phyloP scores from a whole-genome alignment of 768 basidiomycete species.

The Agrocybe praecox region DNA sequence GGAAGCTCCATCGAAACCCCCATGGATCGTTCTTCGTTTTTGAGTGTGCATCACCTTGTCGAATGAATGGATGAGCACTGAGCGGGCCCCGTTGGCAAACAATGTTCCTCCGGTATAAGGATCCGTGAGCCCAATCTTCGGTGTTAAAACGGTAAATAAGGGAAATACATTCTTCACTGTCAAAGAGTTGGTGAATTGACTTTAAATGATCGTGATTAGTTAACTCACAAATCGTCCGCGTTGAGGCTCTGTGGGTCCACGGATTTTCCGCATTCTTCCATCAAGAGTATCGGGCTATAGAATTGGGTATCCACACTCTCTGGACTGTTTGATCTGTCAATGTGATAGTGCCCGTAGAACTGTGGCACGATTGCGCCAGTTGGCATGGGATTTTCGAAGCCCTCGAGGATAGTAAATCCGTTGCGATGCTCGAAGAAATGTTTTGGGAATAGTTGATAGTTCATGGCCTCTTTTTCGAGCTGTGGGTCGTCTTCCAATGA shows the following conservation, averaged over 20 bases:
- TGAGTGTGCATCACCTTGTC: neutral
- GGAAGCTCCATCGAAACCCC: slow-evolving; percentile 28
- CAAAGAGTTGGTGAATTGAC: neutral
- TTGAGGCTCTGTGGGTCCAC: slow-evolving; percentile 27
- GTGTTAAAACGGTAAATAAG: slow-evolving; percentile 40
- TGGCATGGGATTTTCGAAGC: slow-evolving; percentile 44
- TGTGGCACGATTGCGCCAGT: slow-evolving; percentile 58
- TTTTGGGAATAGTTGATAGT: slow-evolving; percentile 44
- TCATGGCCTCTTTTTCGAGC: slow-evolving; percentile 39
- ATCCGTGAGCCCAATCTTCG: slow-evolving; percentile 37
- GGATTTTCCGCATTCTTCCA: slow-evolving; percentile 43
- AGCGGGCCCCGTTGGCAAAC: slow-evolving; percentile 37
- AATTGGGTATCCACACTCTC: slow-evolving; percentile 12
- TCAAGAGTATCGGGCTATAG: slow-evolving; percentile 42
- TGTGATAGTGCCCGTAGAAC: slow-evolving; percentile 62
- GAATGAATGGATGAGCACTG: slow-evolving; percentile 14
- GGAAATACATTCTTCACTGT: slow-evolving; percentile 40
- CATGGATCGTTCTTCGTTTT: slow-evolving; percentile 2
- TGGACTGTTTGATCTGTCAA: slow-evolving; percentile 1
- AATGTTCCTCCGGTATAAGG: slow-evolving; percentile 39
- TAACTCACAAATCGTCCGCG: slow-evolving; percentile 39
- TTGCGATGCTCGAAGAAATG: slow-evolving; percentile 50
- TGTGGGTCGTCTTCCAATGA: slow-evolving; percentile 38
- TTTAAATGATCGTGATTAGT: neutral
- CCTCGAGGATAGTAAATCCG: slow-evolving; percentile 44